Percentiles rank a stretch among this genome's conserved stretches.
These are phyloP conservation scores for Cutaneotrichosporon arboriforme DNA, from an alignment of 1,284 basidiomycete species.

Conservation along the genomic window DNA sequence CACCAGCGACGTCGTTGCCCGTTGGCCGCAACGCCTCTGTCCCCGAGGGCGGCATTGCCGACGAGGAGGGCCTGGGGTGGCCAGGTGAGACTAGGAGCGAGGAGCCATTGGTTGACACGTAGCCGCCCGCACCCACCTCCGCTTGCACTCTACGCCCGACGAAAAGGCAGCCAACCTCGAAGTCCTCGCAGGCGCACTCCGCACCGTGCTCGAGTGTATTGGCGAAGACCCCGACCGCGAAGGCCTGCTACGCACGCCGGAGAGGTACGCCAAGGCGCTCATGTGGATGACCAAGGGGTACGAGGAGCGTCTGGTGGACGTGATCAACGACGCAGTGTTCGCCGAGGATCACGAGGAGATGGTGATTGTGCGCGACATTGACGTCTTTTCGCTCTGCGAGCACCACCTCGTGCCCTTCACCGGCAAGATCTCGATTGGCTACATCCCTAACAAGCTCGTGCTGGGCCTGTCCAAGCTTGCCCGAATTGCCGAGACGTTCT, in stretches of 20 bases:
- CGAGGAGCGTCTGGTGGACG: conserved; percentile 88
- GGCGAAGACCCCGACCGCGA: conserved; percentile 96
- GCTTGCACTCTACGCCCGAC: conserved; percentile 69
- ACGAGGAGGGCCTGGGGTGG: conserved; percentile 87
- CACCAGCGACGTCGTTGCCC: neutral
- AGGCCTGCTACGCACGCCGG: conserved; percentile 84
- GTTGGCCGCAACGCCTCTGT: neutral
- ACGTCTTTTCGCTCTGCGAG: conserved; percentile 95
- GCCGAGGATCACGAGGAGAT: conserved; percentile 99
- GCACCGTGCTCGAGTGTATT: conserved; percentile 91
- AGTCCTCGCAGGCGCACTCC: conserved; percentile 76
- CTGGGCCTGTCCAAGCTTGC: conserved; percentile 97
- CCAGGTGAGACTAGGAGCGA: conserved; percentile 60
- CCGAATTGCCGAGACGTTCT: conserved; percentile 95
- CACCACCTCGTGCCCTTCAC: conserved; percentile 98
- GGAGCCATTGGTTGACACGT: neutral
- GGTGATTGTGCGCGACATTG: conserved; percentile 97
- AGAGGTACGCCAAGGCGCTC: conserved; percentile 92
- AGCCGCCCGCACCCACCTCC: conserved; percentile 86
- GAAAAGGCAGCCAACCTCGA: conserved; percentile 68
- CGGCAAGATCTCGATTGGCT: conserved; percentile 83
- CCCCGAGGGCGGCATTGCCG: conserved; percentile 57
- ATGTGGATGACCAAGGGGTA: conserved; percentile 99
- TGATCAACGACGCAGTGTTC: conserved; percentile 98
- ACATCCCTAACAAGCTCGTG: conserved; percentile 93